Conservation (phyloP, 208 protist species). For the Angomonas deanei region DNA sequence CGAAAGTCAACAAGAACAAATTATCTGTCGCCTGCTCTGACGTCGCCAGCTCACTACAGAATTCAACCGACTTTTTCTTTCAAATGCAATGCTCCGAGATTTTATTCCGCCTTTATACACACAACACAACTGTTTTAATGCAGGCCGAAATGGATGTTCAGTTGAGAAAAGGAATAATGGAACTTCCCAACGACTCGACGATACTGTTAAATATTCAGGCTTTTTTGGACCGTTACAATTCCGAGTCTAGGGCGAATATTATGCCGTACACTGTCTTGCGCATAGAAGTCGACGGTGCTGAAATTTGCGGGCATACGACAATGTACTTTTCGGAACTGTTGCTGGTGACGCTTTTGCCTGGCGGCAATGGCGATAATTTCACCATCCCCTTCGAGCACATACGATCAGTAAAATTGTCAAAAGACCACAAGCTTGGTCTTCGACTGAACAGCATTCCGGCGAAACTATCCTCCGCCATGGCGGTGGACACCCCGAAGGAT, state of each 20-base stretch:
- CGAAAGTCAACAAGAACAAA: slow-evolving; percentile 68
- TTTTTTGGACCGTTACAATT: slow-evolving; percentile 66
- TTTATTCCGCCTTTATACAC: slow-evolving; percentile 69
- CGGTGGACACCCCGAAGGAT: slow-evolving; percentile 19
- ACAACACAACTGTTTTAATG: slow-evolving; percentile 41
- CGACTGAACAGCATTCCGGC: slow-evolving; percentile 61
- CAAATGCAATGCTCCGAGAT: slow-evolving; percentile 88
- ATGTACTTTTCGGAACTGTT: slow-evolving; percentile 79
- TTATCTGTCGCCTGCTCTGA: slow-evolving; percentile 40
- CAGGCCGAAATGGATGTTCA: slow-evolving; percentile 29
- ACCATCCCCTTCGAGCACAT: slow-evolving; percentile 85
- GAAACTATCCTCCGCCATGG: slow-evolving; percentile 57
- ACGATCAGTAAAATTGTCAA: slow-evolving; percentile 73
- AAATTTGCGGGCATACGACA: slow-evolving; percentile 59
- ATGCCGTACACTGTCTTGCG: slow-evolving; percentile 47
- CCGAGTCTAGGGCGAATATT: slow-evolving; percentile 28
- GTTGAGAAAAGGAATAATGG: slow-evolving; percentile 51
- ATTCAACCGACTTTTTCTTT: slow-evolving; percentile 75
- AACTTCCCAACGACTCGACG: slow-evolving; percentile 68
- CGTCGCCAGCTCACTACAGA: slow-evolving; percentile 41
- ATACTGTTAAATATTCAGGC: slow-evolving; percentile 61
- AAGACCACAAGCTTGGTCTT: slow-evolving; percentile 62
- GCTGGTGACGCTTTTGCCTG: slow-evolving; percentile 60
- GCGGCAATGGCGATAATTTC: slow-evolving; percentile 52
- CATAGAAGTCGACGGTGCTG: slow-evolving; percentile 42